Evolutionary conservation across 2,329 filamentous ascomycete species (phyloP).

Genomic region (Phyllosticta ampelicida): DNA sequence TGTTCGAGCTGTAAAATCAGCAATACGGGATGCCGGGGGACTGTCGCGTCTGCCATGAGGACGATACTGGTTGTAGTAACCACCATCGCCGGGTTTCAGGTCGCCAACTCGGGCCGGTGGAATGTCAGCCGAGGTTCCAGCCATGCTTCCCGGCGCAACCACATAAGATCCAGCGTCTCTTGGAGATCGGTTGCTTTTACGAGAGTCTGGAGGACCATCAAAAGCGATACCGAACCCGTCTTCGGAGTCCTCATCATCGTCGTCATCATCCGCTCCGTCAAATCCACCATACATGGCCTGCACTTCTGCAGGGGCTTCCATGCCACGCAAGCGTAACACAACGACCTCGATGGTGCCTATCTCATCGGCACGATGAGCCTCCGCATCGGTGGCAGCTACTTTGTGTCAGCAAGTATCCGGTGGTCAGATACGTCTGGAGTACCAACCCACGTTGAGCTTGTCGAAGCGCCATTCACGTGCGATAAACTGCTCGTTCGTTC

Average conservation of each 20-base stretch:
- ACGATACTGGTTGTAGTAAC: slow-evolving; percentile 2
- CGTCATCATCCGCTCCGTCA: background rate
- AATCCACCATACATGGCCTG: background rate
- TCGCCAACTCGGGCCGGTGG: background rate
- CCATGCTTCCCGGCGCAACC: background rate
- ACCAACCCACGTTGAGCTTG: slow-evolving; percentile 37
- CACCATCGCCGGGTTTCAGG: background rate
- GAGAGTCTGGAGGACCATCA: background rate
- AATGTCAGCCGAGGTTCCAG: background rate
- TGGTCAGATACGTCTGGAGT: background rate
- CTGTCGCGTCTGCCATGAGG: background rate
- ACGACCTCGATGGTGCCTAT: slow-evolving; percentile 40
- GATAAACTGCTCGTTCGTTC: slow-evolving; percentile 36
- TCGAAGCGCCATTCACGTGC: slow-evolving; percentile 45
- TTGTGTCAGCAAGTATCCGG: background rate
- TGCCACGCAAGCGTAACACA: slow-evolving; percentile 32
- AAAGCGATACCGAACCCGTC: background rate
- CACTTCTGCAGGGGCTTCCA: slow-evolving; percentile 13
- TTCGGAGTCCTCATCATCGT: background rate
- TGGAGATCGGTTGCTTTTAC: background rate
- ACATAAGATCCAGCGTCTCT: background rate
- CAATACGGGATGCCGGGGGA: background rate
- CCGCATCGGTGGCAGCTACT: slow-evolving; percentile 22
- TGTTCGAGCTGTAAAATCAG: background rate
- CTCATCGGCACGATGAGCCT: slow-evolving; percentile 22